Conservation (phyloP, 2,329 filamentous ascomycete genomes). For the Diaporthe australafricana region DNA sequence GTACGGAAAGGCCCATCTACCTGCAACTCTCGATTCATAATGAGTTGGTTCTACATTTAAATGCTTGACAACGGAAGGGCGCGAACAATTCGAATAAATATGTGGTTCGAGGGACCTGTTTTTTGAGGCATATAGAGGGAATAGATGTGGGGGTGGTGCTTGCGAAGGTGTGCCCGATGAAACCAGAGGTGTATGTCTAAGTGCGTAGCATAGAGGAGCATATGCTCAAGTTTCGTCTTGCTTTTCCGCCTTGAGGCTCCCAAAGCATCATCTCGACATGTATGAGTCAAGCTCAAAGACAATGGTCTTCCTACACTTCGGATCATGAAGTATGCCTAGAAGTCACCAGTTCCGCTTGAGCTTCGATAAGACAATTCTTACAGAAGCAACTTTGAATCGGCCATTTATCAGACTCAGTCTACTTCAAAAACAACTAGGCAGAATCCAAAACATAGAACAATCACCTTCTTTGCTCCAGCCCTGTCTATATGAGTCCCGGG, state of each 20-base stretch:
- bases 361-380: not conserved
- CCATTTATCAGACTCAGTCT: not conserved
- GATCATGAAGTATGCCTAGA: too few relatives aligned
- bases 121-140: too few relatives aligned
- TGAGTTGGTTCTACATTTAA: not conserved
- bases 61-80: fast-evolving
- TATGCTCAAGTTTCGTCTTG: too few relatives aligned
- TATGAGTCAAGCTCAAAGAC: too few relatives aligned
- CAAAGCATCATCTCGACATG: not conserved
- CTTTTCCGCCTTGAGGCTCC: too few relatives aligned
- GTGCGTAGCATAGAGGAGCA: too few relatives aligned
- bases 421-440: not conserved
- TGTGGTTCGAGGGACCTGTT: too few relatives aligned
- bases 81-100: too few relatives aligned
- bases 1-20: slow-evolving; percentile 57
- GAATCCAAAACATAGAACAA: not conserved
- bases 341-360: too few relatives aligned
- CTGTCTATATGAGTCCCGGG: not conserved
- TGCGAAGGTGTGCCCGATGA: not conserved
- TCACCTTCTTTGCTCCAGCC: not conserved
- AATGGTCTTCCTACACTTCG: too few relatives aligned
- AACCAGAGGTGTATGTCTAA: not conserved
- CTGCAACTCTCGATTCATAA: slow-evolving; percentile 40
- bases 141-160: not conserved
- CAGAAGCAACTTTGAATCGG: not conserved